phyloP scores from a whole-genome alignment of 805 yeast species.

The Metschnikowia colocasiae region DNA sequence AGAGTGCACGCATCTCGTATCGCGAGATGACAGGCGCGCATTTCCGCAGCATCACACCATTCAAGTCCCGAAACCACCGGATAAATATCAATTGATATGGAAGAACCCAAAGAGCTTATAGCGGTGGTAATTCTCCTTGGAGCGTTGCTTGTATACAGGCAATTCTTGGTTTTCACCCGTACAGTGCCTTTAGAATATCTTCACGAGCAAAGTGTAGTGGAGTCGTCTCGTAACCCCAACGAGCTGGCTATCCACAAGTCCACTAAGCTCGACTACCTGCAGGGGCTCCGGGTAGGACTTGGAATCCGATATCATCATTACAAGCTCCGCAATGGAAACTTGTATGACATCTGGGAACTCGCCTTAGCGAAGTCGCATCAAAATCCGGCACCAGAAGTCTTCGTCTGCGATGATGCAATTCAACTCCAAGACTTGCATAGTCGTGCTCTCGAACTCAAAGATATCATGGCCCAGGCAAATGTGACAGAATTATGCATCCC shows the following conservation, averaged over 20 bases:
- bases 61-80: background rate
- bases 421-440: slow-evolving; percentile 25
- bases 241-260: slow-evolving; percentile 80
- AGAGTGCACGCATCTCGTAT: background rate
- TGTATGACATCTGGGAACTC: slow-evolving; percentile 70
- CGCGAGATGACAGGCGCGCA: background rate
- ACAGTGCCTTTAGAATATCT: slow-evolving; percentile 60
- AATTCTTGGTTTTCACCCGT: slow-evolving; percentile 34
- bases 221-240: slow-evolving; percentile 56
- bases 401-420: slow-evolving; percentile 21
- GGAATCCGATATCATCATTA: slow-evolving; percentile 60
- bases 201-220: slow-evolving; percentile 60
- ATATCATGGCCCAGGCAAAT: slow-evolving; percentile 26
- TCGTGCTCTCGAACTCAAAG: slow-evolving; percentile 22
- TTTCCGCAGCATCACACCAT: background rate
- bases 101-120: slow-evolving; percentile 14
- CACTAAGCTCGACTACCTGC: slow-evolving; percentile 67
- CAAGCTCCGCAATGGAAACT: slow-evolving; percentile 67
- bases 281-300: slow-evolving; percentile 65
- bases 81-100: slow-evolving; percentile 2
- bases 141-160: slow-evolving; percentile 19
- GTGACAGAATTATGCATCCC: slow-evolving; percentile 22
- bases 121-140: slow-evolving; percentile 18
- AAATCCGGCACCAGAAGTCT: slow-evolving; percentile 22
- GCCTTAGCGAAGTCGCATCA: slow-evolving; percentile 24